Evolutionary conservation across 768 basidiomycete genomes (phyloP).

Genomic region (Calocybe cyanea): DNA sequence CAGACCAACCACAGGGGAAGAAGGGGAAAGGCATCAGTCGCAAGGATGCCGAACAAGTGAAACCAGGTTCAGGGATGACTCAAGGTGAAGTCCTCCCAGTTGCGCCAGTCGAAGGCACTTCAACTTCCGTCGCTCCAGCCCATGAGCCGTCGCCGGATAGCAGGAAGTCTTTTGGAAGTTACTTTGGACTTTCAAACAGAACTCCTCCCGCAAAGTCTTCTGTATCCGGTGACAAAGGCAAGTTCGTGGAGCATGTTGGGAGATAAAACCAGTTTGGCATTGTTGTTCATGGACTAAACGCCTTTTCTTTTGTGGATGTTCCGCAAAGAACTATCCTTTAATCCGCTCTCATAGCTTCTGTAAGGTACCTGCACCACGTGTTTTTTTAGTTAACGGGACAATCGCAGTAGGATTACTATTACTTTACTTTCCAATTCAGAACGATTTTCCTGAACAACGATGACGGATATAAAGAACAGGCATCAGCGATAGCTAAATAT

Average conservation of each 20-base stretch:
- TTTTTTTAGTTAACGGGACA: no score
- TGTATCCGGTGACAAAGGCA: slow-evolving; percentile 23
- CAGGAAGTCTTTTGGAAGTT: slow-evolving; percentile 10
- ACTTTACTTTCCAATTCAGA: no score
- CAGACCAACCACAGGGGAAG: slow-evolving; percentile 13
- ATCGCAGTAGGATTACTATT: no score
- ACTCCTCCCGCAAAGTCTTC: slow-evolving; percentile 1
- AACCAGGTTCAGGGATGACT: slow-evolving; percentile 51
- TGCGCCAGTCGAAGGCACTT: neutral
- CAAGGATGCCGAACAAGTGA: slow-evolving; percentile 39
- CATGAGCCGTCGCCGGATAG: neutral
- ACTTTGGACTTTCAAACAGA: slow-evolving; percentile 21
- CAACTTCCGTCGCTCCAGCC: neutral
- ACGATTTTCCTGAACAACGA: no score
- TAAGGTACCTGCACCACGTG: no score
- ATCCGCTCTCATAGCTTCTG: no score
- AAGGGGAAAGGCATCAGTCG: slow-evolving; percentile 21
- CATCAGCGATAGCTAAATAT: no score
- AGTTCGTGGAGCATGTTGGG: slow-evolving; percentile 36
- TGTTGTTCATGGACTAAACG: neutral
- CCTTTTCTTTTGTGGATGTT: no score
- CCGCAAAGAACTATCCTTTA: no score
- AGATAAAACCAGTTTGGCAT: neutral
- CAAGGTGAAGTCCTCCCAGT: slow-evolving; percentile 28
- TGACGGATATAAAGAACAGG: no score